These are phyloP conservation scores for Penicillium sclerotigenum DNA, from an alignment of 2,329 filamentous ascomycete species.

Conservation along the genomic window DNA sequence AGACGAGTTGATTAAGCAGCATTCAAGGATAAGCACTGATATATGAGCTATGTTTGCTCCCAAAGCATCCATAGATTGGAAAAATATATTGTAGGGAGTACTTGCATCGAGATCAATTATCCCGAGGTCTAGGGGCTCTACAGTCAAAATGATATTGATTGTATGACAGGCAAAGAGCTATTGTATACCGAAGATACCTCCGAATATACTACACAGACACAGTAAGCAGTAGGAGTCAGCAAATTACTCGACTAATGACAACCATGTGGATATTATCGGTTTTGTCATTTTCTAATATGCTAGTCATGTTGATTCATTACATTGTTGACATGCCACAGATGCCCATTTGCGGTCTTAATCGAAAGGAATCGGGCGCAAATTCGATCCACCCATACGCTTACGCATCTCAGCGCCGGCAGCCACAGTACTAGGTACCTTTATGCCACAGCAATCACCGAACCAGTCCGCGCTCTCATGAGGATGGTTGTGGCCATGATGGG, in stretches of 20 bases:
- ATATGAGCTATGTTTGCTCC: neutral
- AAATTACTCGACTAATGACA: neutral
- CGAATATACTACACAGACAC: neutral
- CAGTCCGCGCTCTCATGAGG: constrained; percentile 55
- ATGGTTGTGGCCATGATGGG: constrained; percentile 64
- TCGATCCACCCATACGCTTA: constrained; percentile 64
- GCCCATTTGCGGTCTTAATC: constrained; percentile 33
- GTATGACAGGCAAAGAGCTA: neutral
- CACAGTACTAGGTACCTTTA: constrained; percentile 91
- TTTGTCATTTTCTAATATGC: neutral
- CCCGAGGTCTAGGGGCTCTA: neutral
- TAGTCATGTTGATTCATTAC: constrained; percentile 3
- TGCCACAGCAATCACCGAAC: constrained; percentile 97
- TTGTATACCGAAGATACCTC: neutral
- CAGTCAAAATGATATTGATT: neutral
- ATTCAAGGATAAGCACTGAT: neutral
- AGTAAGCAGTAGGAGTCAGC: too few relatives aligned
- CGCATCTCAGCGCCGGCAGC: constrained; percentile 85
- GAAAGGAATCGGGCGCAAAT: constrained; percentile 59
- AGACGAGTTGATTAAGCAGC: neutral
- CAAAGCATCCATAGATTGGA: neutral
- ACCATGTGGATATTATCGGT: neutral
- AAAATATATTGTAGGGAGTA: too few relatives aligned
- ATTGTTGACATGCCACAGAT: neutral
- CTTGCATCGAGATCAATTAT: neutral